Evolutionary conservation across 148 eudicot species (phyloP).

Genomic region (Rhododendron griersonianum): DNA sequence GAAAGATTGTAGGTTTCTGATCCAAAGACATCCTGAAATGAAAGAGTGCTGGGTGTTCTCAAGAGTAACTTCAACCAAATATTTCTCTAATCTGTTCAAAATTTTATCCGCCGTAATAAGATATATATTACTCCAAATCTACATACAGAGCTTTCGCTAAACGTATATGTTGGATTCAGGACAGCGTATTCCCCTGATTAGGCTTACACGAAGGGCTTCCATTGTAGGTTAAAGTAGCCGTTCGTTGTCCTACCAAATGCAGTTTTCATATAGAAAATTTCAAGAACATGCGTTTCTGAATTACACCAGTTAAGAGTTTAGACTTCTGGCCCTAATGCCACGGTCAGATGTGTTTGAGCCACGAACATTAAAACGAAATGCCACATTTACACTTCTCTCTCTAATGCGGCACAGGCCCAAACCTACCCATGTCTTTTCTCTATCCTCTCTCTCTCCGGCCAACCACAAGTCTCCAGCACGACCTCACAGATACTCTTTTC

Average conservation of each 20-base stretch:
- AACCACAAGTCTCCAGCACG: background rate
- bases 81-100: background rate
- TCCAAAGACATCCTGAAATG: background rate
- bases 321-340: background rate
- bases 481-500: no score
- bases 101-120: constrained; percentile 21
- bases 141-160: constrained; percentile 23
- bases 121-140: constrained; percentile 73
- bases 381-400: background rate
- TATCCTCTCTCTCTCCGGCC: background rate
- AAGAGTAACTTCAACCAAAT: background rate
- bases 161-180: background rate
- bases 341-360: background rate
- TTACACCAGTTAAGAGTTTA: no score
- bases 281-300: background rate
- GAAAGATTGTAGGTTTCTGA: background rate
- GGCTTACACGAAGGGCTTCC: background rate
- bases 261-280: background rate
- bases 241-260: background rate
- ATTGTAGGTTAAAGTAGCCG: background rate
- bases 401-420: background rate
- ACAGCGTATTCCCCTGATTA: background rate
- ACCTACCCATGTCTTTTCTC: no score
- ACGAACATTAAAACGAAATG: no score
- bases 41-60: background rate